These are phyloP conservation scores for Alternaria consortialis DNA, from an alignment of 2,329 filamentous ascomycete species.

Conservation along the genomic window DNA sequence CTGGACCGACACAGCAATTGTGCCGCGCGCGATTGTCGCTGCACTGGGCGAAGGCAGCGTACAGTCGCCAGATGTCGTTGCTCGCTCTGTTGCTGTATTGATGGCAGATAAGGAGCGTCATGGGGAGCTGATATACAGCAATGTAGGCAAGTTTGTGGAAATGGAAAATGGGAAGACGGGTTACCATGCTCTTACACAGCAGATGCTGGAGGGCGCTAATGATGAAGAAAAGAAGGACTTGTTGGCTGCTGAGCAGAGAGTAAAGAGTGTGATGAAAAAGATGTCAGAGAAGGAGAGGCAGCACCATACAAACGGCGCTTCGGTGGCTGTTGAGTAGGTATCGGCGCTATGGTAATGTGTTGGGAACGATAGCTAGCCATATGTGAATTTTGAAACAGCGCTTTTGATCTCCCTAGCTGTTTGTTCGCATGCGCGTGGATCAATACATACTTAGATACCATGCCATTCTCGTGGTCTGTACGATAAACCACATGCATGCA, in stretches of 20 bases:
- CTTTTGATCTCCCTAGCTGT: too few relatives aligned
- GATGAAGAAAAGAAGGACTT: conserved; percentile 14
- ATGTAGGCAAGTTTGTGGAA: conserved; percentile 36
- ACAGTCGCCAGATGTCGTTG: conserved; percentile 38
- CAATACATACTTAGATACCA: too few relatives aligned
- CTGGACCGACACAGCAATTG: conserved; percentile 44
- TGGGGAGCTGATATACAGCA: conserved; percentile 39
- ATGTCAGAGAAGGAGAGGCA: neutral
- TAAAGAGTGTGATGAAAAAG: conserved; percentile 2
- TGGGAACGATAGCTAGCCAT: neutral
- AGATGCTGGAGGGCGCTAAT: conserved; percentile 24
- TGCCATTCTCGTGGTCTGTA: too few relatives aligned
- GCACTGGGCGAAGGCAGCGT: conserved; percentile 26
- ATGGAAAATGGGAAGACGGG: conserved; percentile 40
- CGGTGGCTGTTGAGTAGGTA: neutral
- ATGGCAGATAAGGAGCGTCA: conserved; percentile 41
- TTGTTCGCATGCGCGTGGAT: too few relatives aligned
- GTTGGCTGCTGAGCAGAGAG: neutral
- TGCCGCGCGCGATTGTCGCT: conserved; percentile 20
- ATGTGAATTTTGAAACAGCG: neutral
- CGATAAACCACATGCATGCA: too few relatives aligned
- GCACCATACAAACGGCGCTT: neutral
- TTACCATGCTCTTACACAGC: conserved; percentile 25
- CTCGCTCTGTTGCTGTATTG: conserved; percentile 32
- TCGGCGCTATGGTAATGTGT: neutral